These are phyloP conservation scores for Pelagophyceae sp. DNA, from an alignment of 352 stramenopile genomes.

Conservation along the genomic window DNA sequence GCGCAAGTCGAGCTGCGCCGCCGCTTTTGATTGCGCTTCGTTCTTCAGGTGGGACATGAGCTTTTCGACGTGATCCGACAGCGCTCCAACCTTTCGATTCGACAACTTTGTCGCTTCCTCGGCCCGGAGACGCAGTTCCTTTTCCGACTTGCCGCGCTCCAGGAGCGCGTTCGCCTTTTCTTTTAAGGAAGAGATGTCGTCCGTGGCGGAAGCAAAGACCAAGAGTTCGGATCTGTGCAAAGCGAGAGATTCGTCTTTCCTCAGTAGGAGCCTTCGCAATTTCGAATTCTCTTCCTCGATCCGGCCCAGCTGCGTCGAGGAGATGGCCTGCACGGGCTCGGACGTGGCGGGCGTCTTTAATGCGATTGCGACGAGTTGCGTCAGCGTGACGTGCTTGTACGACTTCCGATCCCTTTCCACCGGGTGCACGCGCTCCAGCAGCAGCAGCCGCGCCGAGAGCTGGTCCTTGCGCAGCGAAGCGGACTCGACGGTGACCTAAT, in stretches of 20 bases:
- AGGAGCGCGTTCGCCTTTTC: conserved; percentile 57
- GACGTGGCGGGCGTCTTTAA: not conserved
- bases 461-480: too few relatives aligned
- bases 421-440: not conserved
- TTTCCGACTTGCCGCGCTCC: conserved; percentile 66
- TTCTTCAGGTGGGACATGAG: conserved; percentile 91
- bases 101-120: conserved; percentile 54
- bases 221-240: conserved; percentile 8
- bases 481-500: not conserved
- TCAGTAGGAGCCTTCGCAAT: conserved; percentile 5
- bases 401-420: not conserved
- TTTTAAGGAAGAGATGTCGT: conserved; percentile 24
- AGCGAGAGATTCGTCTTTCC: conserved; percentile 23
- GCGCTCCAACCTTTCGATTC: conserved; percentile 69
- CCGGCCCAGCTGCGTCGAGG: not conserved
- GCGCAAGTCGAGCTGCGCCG: conserved; percentile 60
- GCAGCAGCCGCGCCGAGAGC: not conserved
- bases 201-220: not conserved
- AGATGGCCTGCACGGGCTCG: not conserved
- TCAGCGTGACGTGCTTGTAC: conserved; percentile 12
- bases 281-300: conserved; percentile 17
- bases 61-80: conserved; percentile 92
- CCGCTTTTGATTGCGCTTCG: conserved; percentile 81
- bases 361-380: not conserved
- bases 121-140: conserved; percentile 62